Base-by-base conservation (phyloP, 2,329 filamentous ascomycete genomes). In the Cytospora paraplurivora region DNA sequence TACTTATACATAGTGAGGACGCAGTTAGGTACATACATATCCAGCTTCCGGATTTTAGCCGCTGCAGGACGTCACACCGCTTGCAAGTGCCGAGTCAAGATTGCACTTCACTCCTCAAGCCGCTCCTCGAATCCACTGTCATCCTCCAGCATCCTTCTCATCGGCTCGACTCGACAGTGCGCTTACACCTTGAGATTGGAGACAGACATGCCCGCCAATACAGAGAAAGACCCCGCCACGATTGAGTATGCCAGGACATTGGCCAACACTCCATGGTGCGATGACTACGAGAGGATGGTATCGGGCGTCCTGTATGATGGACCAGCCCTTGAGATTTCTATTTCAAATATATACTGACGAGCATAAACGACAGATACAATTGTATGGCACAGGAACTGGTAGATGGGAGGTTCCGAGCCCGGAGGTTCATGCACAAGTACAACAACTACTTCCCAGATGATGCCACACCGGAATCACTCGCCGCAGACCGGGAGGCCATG, bases 241-340 rank as follows among this genome's bases (percentile, higher is more conserved):
- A 76, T 85, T 44, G 77, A 75, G 54, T 73, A 76, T 33, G 82
- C 83, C 17, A 81, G 76, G 67, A 76, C 76, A 38, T 72, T 85
- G 12, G 74, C 79, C 11, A 79, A 85, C 65, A 76, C 82, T 1
- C 84, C 84, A 0, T 84, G 81, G 77, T 82, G 82, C 64, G 85
- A 87, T 8, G 81, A 87, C 65, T 88, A 87, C 60, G 83, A 88
- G 69, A 84, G 82, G 69, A 88, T 88, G 84, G 83, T 88, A 55
- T 87, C 84, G 0, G 85, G 85, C 34, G 84, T 87, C 76, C 76
- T 87, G 83, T 85, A 71, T 68, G 78, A 71, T 19, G 17, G n/a
- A 1, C 1, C 5, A 34, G 2, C 27, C 15, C 27, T 10, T 13
- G 15, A 33, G 7, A 52, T n/a, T 15, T n/a, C n/a, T 8, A 38